Percentiles rank a stretch among this genome's conserved stretches.
Conservation (phyloP, 208 protist genomes). For the Leishmania gerbilli region DNA sequence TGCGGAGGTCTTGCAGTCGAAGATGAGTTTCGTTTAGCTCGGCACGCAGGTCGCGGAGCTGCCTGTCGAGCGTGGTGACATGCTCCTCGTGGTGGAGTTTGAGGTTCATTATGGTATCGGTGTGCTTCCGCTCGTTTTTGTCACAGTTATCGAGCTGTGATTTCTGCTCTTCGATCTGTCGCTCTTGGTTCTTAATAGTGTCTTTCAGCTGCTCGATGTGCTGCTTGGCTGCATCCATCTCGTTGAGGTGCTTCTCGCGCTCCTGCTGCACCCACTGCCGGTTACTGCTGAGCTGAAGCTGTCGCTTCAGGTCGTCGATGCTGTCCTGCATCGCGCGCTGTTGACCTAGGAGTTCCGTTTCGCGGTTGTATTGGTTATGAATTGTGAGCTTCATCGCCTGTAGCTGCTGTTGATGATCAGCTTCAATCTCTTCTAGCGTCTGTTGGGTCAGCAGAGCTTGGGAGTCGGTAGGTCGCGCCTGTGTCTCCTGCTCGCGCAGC, state of each 20-base stretch:
- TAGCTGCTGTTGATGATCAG: constrained; percentile 68
- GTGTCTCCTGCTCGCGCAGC: constrained; percentile 41
- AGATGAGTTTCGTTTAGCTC: not conserved
- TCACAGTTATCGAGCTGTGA: constrained; percentile 7
- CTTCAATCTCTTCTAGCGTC: constrained; percentile 57
- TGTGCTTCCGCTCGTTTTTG: not conserved
- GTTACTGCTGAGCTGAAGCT: constrained; percentile 38
- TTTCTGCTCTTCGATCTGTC: constrained; percentile 12
- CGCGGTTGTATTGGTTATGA: constrained; percentile 46
- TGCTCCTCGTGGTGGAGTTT: constrained; percentile 19
- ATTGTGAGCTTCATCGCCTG: constrained; percentile 63
- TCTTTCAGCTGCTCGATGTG: constrained; percentile 23
- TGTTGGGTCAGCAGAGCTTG: constrained; percentile 36
- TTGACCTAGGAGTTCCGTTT: constrained; percentile 37
- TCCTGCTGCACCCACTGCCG: constrained; percentile 50
- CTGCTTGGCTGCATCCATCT: constrained; percentile 32
- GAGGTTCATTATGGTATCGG: constrained; percentile 4
- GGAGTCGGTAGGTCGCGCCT: constrained; percentile 28
- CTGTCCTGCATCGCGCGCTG: constrained; percentile 37
- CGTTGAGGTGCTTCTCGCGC: constrained; percentile 34
- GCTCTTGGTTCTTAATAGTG: constrained; percentile 9
- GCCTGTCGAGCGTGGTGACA: not conserved
- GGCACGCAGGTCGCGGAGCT: not conserved
- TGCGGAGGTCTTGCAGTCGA: not conserved
- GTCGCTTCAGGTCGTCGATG: constrained; percentile 41